These are phyloP conservation scores for Otatea glauca DNA, from an alignment of 176 grass and related monocot species.

Conservation along the genomic window DNA sequence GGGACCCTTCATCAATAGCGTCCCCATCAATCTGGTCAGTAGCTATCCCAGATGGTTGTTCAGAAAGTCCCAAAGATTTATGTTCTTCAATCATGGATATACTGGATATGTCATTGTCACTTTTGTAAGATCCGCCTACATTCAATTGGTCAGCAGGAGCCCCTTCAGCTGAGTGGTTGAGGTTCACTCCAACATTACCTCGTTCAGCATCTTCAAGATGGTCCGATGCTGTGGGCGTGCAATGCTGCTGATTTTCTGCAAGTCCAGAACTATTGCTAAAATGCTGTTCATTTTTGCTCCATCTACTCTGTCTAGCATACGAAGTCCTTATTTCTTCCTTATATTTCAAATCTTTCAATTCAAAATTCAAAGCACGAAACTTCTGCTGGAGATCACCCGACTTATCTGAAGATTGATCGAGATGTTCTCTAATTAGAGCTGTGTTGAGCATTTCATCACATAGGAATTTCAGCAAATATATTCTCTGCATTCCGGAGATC, in stretches of 20 bases:
- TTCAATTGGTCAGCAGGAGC: conserved; percentile 32
- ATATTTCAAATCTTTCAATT: conserved; percentile 84
- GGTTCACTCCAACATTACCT: conserved; percentile 54
- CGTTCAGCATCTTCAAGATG: conserved; percentile 48
- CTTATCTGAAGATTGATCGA: conserved; percentile 88
- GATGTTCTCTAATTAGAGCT: conserved; percentile 81
- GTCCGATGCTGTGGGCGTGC: conserved; percentile 31
- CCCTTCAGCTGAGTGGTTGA: conserved; percentile 50
- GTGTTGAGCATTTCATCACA: conserved; percentile 96
- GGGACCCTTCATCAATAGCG: conserved; percentile 37
- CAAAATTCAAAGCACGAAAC: conserved; percentile 63
- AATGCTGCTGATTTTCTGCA: conserved; percentile 49
- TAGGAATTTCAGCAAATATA: conserved; percentile 87
- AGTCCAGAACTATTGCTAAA: conserved; percentile 44
- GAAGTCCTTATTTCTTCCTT: conserved; percentile 59
- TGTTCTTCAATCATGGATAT: conserved; percentile 41
- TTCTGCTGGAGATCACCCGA: conserved; percentile 87
- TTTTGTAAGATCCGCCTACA: conserved; percentile 37
- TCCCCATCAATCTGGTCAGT: conserved; percentile 34
- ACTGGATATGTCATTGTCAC: conserved; percentile 38
- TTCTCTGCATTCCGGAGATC: conserved; percentile 68
- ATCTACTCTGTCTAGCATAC: conserved; percentile 55
- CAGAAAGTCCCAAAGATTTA: conserved; percentile 45
- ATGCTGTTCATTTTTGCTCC: conserved; percentile 55
- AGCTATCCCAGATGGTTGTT: conserved; percentile 42